A percentile compares a stretch with the other conserved stretches of the same genome.
phyloP scores from a whole-genome alignment of 1,284 basidiomycete species.

The Pulchroboletus neoregius region DNA sequence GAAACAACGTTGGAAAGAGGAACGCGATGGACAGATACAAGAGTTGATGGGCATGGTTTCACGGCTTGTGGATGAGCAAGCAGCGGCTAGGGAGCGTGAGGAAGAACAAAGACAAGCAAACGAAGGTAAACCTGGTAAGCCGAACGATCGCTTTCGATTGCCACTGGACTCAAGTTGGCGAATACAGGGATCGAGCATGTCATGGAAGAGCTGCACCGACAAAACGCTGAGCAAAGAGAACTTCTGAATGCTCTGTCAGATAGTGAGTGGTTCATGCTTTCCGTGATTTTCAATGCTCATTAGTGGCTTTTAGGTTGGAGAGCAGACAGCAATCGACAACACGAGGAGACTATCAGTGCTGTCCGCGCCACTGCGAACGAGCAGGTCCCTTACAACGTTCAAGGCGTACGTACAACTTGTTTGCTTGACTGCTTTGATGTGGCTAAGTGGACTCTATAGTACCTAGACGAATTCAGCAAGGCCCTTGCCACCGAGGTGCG shows the following conservation, averaged over 20 bases:
- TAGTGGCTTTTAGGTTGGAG: conserved; percentile 47
- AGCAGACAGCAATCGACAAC: conserved; percentile 55
- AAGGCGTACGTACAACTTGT: conserved; percentile 45
- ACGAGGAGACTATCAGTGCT: conserved; percentile 58
- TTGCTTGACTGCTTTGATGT: background rate
- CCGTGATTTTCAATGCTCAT: conserved; percentile 8
- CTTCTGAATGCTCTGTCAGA: conserved; percentile 50
- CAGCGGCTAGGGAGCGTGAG: conserved; percentile 44
- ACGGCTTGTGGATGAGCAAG: conserved; percentile 51
- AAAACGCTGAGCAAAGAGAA: conserved; percentile 52
- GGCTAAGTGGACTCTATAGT: conserved; percentile 38
- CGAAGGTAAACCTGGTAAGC: conserved; percentile 48
- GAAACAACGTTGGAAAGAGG: conserved; percentile 50
- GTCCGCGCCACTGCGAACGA: conserved; percentile 63
- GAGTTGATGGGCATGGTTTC: conserved; percentile 57
- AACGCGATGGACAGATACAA: conserved; percentile 50
- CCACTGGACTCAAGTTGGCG: conserved; percentile 7
- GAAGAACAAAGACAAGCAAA: conserved; percentile 48
- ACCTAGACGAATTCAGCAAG: conserved; percentile 77
- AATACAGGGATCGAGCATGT: conserved; percentile 47
- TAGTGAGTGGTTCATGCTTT: conserved; percentile 36
- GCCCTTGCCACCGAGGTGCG: conserved; percentile 74
- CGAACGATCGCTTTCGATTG: background rate
- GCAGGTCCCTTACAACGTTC: conserved; percentile 73
- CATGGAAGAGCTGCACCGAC: conserved; percentile 47